These are phyloP conservation scores for Bigelowiella natans DNA, from an alignment of 78 protist species.

Conservation along the genomic window DNA sequence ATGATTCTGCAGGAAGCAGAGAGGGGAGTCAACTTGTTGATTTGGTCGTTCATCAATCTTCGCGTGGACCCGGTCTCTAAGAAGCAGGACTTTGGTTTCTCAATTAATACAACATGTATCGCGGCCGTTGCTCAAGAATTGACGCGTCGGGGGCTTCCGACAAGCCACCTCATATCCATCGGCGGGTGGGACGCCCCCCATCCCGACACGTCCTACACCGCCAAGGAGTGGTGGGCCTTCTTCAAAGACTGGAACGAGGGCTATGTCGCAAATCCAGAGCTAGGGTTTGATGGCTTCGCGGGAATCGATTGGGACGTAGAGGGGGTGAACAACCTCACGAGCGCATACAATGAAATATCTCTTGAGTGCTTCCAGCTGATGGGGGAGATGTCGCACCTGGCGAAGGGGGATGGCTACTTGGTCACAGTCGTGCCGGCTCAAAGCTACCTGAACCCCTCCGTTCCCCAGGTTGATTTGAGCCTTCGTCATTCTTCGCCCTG, in stretches of 20 bases:
- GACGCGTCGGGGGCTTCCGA: not conserved
- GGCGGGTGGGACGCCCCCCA: slow-evolving; percentile 32
- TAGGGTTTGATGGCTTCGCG: slow-evolving; percentile 2
- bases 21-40: not conserved
- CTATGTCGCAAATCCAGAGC: not conserved
- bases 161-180: slow-evolving; percentile 9
- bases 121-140: not conserved
- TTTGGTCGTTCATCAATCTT: slow-evolving; percentile 6
- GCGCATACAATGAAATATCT: not conserved
- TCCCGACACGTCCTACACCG: not conserved
- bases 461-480: not conserved
- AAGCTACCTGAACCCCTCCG: slow-evolving; percentile 1
- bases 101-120: not conserved
- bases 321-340: not conserved
- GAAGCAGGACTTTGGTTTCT: not conserved
- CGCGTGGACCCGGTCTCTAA: not conserved
- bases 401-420: not conserved
- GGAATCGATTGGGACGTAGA: slow-evolving; percentile 32
- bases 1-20: not conserved
- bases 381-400: not conserved
- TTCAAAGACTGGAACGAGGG: not conserved
- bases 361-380: not conserved
- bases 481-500: no score
- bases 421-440: slow-evolving; percentile 11
- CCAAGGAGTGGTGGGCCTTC: not conserved